Conservation (phyloP, 2,329 filamentous ascomycete species). For the Chalaropsis ovoidea region DNA sequence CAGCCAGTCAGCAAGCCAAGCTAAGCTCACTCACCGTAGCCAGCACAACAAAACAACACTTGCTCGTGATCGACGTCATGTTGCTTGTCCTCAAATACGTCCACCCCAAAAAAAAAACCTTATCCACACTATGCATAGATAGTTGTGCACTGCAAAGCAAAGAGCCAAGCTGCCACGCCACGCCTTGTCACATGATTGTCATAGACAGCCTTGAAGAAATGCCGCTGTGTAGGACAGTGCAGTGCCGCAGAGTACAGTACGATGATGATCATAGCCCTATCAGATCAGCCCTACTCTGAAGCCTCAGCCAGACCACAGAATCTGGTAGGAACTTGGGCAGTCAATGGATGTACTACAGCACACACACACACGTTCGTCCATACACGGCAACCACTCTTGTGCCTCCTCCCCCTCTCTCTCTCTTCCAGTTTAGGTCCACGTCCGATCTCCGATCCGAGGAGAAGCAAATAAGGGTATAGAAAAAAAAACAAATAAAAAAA, state of each 20-base stretch:
- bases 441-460: no score
- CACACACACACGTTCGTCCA: neutral
- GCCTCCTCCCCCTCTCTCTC: neutral
- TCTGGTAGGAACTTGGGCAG: neutral
- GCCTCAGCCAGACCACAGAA: neutral
- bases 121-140: neutral
- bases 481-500: neutral
- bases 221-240: neutral
- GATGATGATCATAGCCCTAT: neutral
- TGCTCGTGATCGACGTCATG: no score
- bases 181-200: neutral
- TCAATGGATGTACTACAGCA: neutral
- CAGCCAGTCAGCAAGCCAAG: no score
- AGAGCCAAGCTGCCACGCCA: neutral
- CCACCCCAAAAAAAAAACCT: neutral
- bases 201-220: neutral
- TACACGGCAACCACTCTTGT: slow-evolving; percentile 4
- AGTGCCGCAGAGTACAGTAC: neutral
- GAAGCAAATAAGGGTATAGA: no score
- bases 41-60: no score
- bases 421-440: neutral
- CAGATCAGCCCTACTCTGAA: neutral
- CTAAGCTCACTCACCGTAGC: no score
- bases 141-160: neutral
- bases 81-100: no score